These are phyloP conservation scores for Paraphaeosphaeria sporulosa DNA, from an alignment of 2,329 filamentous ascomycete species.

Conservation along the genomic window DNA sequence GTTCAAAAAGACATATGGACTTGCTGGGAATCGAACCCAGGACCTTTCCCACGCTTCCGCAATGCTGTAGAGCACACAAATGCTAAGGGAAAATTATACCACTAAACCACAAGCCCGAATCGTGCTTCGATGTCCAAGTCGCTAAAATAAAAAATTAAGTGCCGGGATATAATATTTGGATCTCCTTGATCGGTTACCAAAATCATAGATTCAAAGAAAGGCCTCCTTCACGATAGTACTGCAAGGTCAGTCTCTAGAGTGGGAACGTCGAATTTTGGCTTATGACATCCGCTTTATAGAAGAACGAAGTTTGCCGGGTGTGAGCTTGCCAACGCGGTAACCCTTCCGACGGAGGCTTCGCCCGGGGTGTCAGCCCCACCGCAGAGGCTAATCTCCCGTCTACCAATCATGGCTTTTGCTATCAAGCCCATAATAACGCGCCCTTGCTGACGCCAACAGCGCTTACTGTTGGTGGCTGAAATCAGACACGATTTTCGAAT, in stretches of 20 bases:
- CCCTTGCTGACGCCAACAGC: not conserved
- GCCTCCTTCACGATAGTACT: no score
- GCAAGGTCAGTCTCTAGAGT: no score
- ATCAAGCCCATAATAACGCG: not conserved
- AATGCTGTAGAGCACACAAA: not conserved
- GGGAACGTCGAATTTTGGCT: no score
- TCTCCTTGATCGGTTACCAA: no score
- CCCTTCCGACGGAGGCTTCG: not conserved
- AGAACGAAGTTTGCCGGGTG: no score
- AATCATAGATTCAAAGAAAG: no score
- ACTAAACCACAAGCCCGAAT: slow-evolving; percentile 6
- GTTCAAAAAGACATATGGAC: not conserved
- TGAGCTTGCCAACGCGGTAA: no score
- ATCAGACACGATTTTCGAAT: not conserved
- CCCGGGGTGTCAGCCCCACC: not conserved
- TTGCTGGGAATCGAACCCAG: slow-evolving; percentile 12
- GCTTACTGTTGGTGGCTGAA: not conserved
- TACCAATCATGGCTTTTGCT: not conserved
- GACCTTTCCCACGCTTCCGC: not conserved
- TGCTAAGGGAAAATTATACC: slow-evolving; percentile 11
- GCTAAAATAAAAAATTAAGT: no score
- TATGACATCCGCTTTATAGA: no score
- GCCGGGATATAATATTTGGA: no score
- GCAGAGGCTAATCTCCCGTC: not conserved
- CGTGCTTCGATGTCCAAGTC: no score